Base-by-base conservation (phyloP, 805 yeast genomes). In the Candida hispaniensis region DNA sequence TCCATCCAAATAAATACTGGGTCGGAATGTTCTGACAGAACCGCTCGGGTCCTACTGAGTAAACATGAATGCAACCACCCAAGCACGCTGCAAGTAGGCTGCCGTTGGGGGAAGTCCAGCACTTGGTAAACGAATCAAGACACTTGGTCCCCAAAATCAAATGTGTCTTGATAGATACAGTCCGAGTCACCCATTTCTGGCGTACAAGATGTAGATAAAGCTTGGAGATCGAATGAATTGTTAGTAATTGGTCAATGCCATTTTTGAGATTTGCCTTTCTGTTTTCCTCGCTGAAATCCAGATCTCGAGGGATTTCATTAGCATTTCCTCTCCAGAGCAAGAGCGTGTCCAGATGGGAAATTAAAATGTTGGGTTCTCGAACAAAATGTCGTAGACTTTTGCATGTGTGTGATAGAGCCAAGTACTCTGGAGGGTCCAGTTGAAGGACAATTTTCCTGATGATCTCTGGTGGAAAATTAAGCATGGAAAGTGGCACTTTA, bases 1-100 rank as follows among this genome's bases (percentile, higher is more conserved):
- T 23, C 36, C 36, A 32, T 10, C 36, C 36, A 32, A 32, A 32
- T 18, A 32, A 14, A 14, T 32, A 32, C 7, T 23, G n/a, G 6
- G 36, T 27, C 18, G 36, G 36, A 6, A 32, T 32, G 14, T 32
- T 32, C 18, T 32, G 23, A 28, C 36, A 32, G 16, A 17, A 32
- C 36, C 18, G 17, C 16, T 32, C 36, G 14, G 18, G 13, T 2
- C 36, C 36, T 3, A 32, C 24, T 8, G 36, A 32, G 10, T 32
- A 32, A 23, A 32, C 36, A 11, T 23, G 24, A 13, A 32, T 32
- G 28, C 24, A 23, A 11, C 15, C 24, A 14, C 36, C 36, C 5
- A 32, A 18, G 7, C 28, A 32, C 2, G 24, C 36, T n/a, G 28
- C 23, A 10, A 32, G 12, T 11, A 32, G 23, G 10, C 28, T 23